These are phyloP conservation scores for Candida boidinii DNA, from an alignment of 805 yeast species.

Conservation along the genomic window DNA sequence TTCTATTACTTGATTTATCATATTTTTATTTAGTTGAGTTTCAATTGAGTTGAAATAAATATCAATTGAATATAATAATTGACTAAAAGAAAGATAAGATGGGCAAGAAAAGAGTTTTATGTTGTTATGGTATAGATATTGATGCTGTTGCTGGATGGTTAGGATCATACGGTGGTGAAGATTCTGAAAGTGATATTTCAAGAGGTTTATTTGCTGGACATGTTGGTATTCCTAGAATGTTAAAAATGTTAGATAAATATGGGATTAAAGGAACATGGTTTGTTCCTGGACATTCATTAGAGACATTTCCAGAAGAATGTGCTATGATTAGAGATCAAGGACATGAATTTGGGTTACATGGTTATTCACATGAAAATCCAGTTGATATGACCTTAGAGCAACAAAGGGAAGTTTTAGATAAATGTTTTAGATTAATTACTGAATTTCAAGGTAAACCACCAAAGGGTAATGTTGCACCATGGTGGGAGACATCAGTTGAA, in stretches of 20 bases:
- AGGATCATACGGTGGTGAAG: conserved; percentile 30
- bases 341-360: conserved; percentile 29
- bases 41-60: too few relatives aligned
- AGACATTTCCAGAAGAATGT: conserved; percentile 28
- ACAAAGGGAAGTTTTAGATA: conserved; percentile 25
- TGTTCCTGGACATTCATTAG: conserved; percentile 29
- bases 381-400: conserved; percentile 27
- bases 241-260: conserved; percentile 25
- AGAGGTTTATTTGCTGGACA: conserved; percentile 30
- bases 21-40: too few relatives aligned
- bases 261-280: conserved; percentile 30
- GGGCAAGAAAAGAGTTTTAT: conserved; percentile 27
- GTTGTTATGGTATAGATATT: conserved; percentile 29
- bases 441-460: conserved; percentile 29
- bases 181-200: conserved; percentile 26
- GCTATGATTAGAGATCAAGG: conserved; percentile 26
- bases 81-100: too few relatives aligned
- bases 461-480: conserved; percentile 27
- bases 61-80: too few relatives aligned
- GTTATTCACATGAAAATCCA: conserved; percentile 30
- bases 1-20: too few relatives aligned
- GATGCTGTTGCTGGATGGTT: conserved; percentile 32
- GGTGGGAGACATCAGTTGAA: conserved; percentile 29
- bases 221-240: conserved; percentile 26
- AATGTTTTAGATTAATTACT: conserved; percentile 23